phyloP scores from a whole-genome alignment of 106 monocot genomes.

The Dendrobium catenatum region DNA sequence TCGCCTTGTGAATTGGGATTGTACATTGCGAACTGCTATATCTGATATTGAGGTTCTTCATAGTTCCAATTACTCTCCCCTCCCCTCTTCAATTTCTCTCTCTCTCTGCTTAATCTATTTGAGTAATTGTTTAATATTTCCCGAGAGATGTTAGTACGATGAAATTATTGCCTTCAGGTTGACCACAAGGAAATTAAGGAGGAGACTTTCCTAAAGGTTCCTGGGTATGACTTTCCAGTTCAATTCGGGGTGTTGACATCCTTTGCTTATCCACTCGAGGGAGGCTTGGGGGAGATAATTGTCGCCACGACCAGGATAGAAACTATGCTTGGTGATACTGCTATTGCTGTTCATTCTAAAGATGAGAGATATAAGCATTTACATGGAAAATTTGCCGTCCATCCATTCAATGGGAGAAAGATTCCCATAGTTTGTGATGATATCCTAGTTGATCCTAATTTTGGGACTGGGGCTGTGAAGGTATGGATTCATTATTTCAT shows the following conservation, averaged over 20 bases:
- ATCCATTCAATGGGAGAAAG: slow-evolving; percentile 84
- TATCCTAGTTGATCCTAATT: slow-evolving; percentile 70
- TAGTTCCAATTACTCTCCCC: neutral
- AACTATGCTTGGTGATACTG: slow-evolving; percentile 99
- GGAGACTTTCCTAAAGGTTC: slow-evolving; percentile 59
- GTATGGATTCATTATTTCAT: slow-evolving; percentile 20
- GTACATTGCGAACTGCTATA: slow-evolving; percentile 86
- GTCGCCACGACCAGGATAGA: slow-evolving; percentile 97
- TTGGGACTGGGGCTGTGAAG: slow-evolving; percentile 99
- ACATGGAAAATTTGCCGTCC: slow-evolving; percentile 83
- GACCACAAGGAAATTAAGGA: slow-evolving; percentile 85
- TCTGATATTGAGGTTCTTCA: slow-evolving; percentile 86
- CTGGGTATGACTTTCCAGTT: slow-evolving; percentile 60
- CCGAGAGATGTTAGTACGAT: neutral
- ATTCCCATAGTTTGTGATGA: slow-evolving; percentile 88
- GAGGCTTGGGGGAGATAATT: slow-evolving; percentile 70
- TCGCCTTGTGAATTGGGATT: slow-evolving; percentile 98
- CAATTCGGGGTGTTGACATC: slow-evolving; percentile 83
- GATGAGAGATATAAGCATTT: slow-evolving; percentile 74
- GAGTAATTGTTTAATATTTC: neutral
- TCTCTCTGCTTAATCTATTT: neutral
- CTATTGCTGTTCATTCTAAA: slow-evolving; percentile 86
- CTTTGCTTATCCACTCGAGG: slow-evolving; percentile 91
- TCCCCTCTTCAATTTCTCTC: neutral
- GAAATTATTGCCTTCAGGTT: slow-evolving; percentile 36